phyloP scores from a whole-genome alignment of 495 filamentous ascomycete species.

The Immersiella caudata region DNA sequence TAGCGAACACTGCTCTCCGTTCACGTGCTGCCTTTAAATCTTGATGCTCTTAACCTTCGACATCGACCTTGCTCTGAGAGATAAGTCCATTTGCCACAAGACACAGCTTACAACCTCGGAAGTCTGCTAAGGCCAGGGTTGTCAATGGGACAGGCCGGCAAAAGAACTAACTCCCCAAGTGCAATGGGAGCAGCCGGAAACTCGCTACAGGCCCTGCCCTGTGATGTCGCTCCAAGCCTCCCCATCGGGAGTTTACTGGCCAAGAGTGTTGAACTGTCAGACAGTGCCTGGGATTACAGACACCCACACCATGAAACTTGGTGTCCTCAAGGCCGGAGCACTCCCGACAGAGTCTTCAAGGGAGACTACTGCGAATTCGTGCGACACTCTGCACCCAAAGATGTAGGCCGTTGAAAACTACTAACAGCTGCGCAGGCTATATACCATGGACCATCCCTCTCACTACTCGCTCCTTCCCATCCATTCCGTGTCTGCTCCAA shows the following conservation, averaged over 20 bases:
- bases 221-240: too few relatives aligned
- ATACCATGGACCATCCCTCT: not conserved
- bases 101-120: too few relatives aligned
- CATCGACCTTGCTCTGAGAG: too few relatives aligned
- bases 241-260: too few relatives aligned
- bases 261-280: too few relatives aligned
- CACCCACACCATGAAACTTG: not conserved
- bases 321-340: not conserved
- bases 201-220: not conserved
- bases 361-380: not conserved
- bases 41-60: too few relatives aligned
- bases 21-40: too few relatives aligned
- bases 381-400: not conserved
- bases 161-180: not conserved
- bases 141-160: not conserved
- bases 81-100: too few relatives aligned
- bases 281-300: not conserved
- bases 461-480: too few relatives aligned
- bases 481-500: not conserved
- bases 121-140: too few relatives aligned
- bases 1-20: too few relatives aligned
- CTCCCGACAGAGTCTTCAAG: not conserved
- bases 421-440: not conserved
- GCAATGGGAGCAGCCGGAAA: conserved; percentile 11
- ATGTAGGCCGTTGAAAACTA: conserved; percentile 1